Percentiles rank a stretch among this genome's conserved stretches.
These are phyloP conservation scores for Ophiocordyceps robertsii DNA, from an alignment of 2,329 filamentous ascomycete species.

Conservation along the genomic window DNA sequence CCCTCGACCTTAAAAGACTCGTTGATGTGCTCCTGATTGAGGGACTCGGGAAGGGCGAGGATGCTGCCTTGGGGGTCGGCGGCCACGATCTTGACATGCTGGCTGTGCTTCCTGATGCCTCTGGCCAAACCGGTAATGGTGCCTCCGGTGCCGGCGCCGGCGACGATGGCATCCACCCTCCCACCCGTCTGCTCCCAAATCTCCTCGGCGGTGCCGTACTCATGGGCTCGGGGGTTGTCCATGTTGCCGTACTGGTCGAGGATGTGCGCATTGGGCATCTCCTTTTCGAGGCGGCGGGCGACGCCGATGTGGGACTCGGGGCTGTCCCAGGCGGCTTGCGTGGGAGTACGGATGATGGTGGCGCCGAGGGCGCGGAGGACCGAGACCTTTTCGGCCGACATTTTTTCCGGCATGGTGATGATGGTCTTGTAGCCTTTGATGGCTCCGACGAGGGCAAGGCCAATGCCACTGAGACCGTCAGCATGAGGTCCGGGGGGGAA, in stretches of 20 bases:
- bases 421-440: constrained; percentile 98
- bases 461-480: constrained; percentile 51
- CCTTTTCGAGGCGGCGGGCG: constrained; percentile 76
- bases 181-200: constrained; percentile 87
- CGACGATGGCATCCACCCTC: constrained; percentile 69
- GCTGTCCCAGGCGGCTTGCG: constrained; percentile 84
- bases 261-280: constrained; percentile 94
- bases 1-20: constrained; percentile 95
- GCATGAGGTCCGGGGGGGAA: background rate
- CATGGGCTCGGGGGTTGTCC: constrained; percentile 89
- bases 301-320: constrained; percentile 97
- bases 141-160: constrained; percentile 87
- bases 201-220: constrained; percentile 88
- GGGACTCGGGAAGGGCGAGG: constrained; percentile 61
- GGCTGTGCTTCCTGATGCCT: constrained; percentile 78
- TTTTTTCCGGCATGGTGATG: constrained; percentile 97
- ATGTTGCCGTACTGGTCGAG: constrained; percentile 88
- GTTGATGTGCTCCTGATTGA: constrained; percentile 73
- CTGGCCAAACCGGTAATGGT: constrained; percentile 83
- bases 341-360: constrained; percentile 95
- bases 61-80: constrained; percentile 91
- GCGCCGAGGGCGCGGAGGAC: constrained; percentile 88
- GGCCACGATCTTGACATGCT: constrained; percentile 74
- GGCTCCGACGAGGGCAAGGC: constrained; percentile 81
- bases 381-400: constrained; percentile 96